Evolutionary conservation across 768 basidiomycete genomes (phyloP), one percentile per base, ranked within the genome.

Genomic region (Macrolepiota albuminosa): DNA sequence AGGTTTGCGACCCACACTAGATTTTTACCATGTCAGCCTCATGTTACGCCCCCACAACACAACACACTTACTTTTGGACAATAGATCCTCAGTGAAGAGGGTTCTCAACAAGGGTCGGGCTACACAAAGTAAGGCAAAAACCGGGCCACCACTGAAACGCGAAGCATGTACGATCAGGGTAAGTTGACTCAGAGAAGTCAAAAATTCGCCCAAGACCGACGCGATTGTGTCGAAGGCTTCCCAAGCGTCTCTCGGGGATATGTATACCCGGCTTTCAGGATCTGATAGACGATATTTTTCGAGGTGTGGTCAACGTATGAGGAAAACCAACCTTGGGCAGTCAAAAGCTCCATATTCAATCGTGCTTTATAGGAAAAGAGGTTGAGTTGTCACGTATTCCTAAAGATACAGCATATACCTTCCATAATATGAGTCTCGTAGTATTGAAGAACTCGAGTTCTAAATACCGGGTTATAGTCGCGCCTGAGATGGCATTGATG

Each of bases 91-190:
- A 6, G 50, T 39, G n/a, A 54, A 63, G 4, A 72, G 2, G 3
- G 62, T 36, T 1, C 61, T 57, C 14, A 72, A 51, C 2, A 77
- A 16, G 0, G 78, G 76, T 37, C 71, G 70, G 8, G 63, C 60
- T 7, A 76, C 31, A 57, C 75, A 79, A 18, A 76, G 56, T 5
- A 76, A 36, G 0, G 73, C 72, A 37, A 76, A 78, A 3, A 73
- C 31, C 0, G 69, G 70, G 8, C 75, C 76, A 1, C 73, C 75
- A 21, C 64, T 67, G 6, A 70, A 66, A 1, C 69, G 61, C 0
- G 75, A 71, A 2, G 69, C 53, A 29, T 73, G 66, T 18, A 68
- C 53, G 18, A 77, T 74, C 21, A 76, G 66, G 1, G 66, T 40
- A 16, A 76, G 56, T 43, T 78, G 73, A 36, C 70, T 73, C 6